Percentiles rank a stretch among this genome's conserved stretches.
phyloP scores from a whole-genome alignment of 805 yeast species.

The Yarrowia sp. region DNA sequence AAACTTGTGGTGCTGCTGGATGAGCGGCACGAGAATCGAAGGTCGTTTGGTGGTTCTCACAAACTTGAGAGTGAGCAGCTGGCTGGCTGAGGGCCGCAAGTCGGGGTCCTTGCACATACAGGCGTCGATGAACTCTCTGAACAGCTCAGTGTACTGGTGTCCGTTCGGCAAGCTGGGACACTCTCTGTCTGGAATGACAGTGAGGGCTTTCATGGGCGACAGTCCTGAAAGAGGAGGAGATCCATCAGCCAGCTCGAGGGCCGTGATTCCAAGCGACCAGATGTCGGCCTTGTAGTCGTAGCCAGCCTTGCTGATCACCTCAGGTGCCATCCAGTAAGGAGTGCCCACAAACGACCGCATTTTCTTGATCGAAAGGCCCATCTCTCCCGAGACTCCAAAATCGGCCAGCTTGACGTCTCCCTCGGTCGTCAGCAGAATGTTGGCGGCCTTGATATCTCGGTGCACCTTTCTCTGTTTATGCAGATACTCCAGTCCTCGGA shows the following conservation, averaged over 20 bases:
- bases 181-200: conserved; percentile 67
- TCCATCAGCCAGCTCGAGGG: conserved; percentile 83
- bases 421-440: conserved; percentile 70
- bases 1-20: conserved; percentile 27
- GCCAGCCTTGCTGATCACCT: conserved; percentile 84
- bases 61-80: conserved; percentile 83
- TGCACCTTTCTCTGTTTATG: conserved; percentile 81
- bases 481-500: conserved; percentile 75
- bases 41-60: conserved; percentile 53
- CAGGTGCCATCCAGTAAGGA: conserved; percentile 99
- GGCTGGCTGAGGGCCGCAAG: conserved; percentile 75
- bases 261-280: conserved; percentile 95
- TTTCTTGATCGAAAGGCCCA: conserved; percentile 60
- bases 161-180: conserved; percentile 65
- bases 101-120: conserved; percentile 74
- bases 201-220: conserved; percentile 78
- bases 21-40: conserved; percentile 36
- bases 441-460: conserved; percentile 90
- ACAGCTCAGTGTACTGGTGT: conserved; percentile 54
- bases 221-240: conserved; percentile 76
- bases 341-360: conserved; percentile 90
- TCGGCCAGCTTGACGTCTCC: conserved; percentile 87
- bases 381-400: conserved; percentile 90
- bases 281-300: conserved; percentile 89
- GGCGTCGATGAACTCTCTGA: conserved; percentile 65